A percentile compares a stretch with the other conserved stretches of the same genome.
Evolutionary conservation across 2,329 filamentous ascomycete genomes (phyloP).

Genomic region (Cryoendolithus antarcticus): DNA sequence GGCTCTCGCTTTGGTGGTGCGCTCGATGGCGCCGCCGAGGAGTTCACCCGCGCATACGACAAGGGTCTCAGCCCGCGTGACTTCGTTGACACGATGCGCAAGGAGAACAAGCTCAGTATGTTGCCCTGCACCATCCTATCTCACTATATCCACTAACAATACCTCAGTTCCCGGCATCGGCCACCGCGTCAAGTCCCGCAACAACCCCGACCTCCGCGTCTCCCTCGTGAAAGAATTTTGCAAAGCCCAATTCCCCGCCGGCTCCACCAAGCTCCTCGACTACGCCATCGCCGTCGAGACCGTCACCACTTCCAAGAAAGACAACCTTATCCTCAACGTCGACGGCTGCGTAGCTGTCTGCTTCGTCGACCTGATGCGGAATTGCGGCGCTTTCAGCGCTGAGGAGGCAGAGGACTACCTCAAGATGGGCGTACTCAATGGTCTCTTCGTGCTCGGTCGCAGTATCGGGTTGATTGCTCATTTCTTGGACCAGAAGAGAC

Average conservation of each 20-base stretch:
- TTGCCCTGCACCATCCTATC: slow-evolving; percentile 9
- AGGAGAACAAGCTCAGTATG: slow-evolving; percentile 96
- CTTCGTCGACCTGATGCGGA: slow-evolving; percentile 95
- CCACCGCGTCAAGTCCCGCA: slow-evolving; percentile 98
- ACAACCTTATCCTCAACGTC: slow-evolving; percentile 98
- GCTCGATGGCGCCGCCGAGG: slow-evolving; percentile 91
- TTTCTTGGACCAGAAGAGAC: slow-evolving; percentile 98
- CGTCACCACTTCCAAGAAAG: slow-evolving; percentile 98
- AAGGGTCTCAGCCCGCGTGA: slow-evolving; percentile 97
- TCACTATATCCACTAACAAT: slow-evolving; percentile 16
- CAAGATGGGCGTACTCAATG: slow-evolving; percentile 97
- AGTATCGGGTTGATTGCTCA: slow-evolving; percentile 98
- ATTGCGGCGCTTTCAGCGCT: slow-evolving; percentile 89
- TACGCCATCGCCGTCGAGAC: slow-evolving; percentile 96
- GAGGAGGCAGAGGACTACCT: slow-evolving; percentile 99
- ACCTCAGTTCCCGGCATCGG: slow-evolving; percentile 77
- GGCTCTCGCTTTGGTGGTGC: slow-evolving; percentile 98
- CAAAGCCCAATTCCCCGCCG: slow-evolving; percentile 76
- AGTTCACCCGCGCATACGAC: slow-evolving; percentile 97
- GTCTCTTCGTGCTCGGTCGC: slow-evolving; percentile 94
- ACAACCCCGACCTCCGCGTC: slow-evolving; percentile 99
- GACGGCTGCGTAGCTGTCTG: slow-evolving; percentile 96
- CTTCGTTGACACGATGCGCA: slow-evolving; percentile 97
- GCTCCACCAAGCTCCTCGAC: slow-evolving; percentile 89
- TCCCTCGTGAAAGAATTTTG: slow-evolving; percentile 99